Evolutionary conservation across 352 stramenopile genomes (phyloP).

Genomic region (Phytophthora foliorum): DNA sequence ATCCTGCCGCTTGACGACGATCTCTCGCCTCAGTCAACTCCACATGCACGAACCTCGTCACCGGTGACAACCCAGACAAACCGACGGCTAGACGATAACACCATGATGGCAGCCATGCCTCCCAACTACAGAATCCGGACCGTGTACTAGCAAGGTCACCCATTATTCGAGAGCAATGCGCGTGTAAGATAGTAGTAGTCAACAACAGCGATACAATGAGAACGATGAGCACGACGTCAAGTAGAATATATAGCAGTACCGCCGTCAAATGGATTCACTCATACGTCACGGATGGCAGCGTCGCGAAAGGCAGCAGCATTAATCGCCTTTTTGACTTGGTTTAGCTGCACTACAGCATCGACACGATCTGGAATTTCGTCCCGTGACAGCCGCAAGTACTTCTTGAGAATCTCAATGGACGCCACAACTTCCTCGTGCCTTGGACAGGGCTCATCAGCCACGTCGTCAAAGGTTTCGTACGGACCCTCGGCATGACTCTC

Average conservation of each 20-base stretch:
- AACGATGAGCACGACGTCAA: constrained; percentile 22
- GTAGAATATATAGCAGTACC: constrained; percentile 23
- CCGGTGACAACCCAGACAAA: constrained; percentile 13
- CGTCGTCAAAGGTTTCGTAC: constrained; percentile 60
- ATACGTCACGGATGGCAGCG: constrained; percentile 36
- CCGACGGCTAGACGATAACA: constrained; percentile 14
- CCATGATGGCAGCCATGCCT: constrained; percentile 25
- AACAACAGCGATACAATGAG: constrained; percentile 19
- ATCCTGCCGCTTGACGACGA: constrained; percentile 59
- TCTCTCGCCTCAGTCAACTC: constrained; percentile 3
- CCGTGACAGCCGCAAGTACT: constrained; percentile 72
- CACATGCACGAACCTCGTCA: constrained; percentile 10
- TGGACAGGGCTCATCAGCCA: constrained; percentile 64
- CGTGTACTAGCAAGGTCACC: constrained; percentile 37
- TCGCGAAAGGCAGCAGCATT: constrained; percentile 40
- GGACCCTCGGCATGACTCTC: constrained; percentile 54
- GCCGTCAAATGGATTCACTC: constrained; percentile 4
- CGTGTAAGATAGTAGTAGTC: constrained; percentile 33
- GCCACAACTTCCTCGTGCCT: constrained; percentile 62
- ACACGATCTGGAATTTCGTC: constrained; percentile 63
- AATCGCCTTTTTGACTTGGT: constrained; percentile 72
- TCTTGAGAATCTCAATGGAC: constrained; percentile 76
- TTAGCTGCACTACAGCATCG: constrained; percentile 76
- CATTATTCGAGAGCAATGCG: constrained; percentile 5
- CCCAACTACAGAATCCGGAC: constrained; percentile 44